Evolutionary conservation across 176 grass and related monocot genomes (phyloP).

Genomic region (Guadua angustifolia): DNA sequence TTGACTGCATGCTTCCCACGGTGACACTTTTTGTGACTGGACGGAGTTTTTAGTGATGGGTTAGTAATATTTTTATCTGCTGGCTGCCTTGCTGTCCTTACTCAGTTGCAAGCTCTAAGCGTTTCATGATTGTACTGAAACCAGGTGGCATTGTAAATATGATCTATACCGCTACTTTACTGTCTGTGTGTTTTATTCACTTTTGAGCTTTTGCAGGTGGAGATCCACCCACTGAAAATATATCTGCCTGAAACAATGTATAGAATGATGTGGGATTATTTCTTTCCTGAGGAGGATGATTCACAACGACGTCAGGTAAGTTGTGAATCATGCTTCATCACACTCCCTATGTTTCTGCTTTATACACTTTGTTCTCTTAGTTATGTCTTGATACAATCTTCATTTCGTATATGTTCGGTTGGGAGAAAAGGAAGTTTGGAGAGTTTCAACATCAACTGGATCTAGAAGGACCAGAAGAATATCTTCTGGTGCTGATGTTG

Average conservation of each 20-base stretch:
- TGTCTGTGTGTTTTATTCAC: constrained; percentile 39
- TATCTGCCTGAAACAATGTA: constrained; percentile 97
- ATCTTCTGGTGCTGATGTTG: constrained; percentile 68
- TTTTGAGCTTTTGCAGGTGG: constrained; percentile 70
- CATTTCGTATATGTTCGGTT: constrained; percentile 36
- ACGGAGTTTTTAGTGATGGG: background rate
- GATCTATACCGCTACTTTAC: constrained; percentile 27
- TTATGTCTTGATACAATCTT: constrained; percentile 27
- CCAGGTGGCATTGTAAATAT: background rate
- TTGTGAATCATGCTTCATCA: constrained; percentile 13
- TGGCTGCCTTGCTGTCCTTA: constrained; percentile 16
- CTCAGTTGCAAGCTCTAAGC: constrained; percentile 16
- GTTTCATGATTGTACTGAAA: constrained; percentile 37
- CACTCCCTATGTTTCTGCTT: constrained; percentile 2
- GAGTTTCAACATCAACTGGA: constrained; percentile 93
- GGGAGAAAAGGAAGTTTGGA: constrained; percentile 91
- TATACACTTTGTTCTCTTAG: constrained; percentile 12
- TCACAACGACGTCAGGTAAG: constrained; percentile 94
- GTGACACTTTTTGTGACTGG: background rate
- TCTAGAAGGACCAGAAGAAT: constrained; percentile 78
- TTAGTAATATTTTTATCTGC: background rate
- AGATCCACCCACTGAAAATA: constrained; percentile 96
- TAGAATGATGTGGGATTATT: constrained; percentile 99
- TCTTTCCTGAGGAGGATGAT: constrained; percentile 99
- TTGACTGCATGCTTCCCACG: background rate